Evolutionary conservation across 345 rosid species (phyloP).

Genomic region (Conringia planisiliqua): DNA sequence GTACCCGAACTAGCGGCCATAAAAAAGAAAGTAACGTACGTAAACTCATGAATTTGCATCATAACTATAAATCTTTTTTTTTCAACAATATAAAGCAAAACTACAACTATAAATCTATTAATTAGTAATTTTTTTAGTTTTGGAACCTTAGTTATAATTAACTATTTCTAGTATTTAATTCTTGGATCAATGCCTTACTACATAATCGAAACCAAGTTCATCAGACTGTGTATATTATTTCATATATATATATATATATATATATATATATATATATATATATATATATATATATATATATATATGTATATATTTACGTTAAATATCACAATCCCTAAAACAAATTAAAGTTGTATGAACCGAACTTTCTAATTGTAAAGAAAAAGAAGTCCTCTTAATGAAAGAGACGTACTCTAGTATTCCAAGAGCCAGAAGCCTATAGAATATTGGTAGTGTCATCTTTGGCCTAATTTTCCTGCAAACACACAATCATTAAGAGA

Average conservation of each 20-base stretch:
- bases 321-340: not conserved
- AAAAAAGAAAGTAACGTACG: slow-evolving; percentile 2
- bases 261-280: not conserved
- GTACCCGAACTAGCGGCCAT: not conserved
- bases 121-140: not conserved
- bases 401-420: slow-evolving; percentile 69
- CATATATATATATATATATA: not conserved
- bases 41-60: slow-evolving; percentile 14
- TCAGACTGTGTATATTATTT: not conserved
- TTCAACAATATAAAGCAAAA: too few relatives aligned
- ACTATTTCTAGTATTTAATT: not conserved
- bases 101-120: slow-evolving; percentile 1
- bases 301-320: not conserved
- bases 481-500: not conserved
- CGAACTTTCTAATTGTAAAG: slow-evolving; percentile 19
- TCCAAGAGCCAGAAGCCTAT: slow-evolving; percentile 65
- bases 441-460: slow-evolving; percentile 66
- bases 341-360: slow-evolving; percentile 7
- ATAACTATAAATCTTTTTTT: too few relatives aligned
- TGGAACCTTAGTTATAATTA: not conserved
- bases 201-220: not conserved
- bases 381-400: not conserved
- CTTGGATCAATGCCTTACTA: not conserved
- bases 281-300: not conserved
- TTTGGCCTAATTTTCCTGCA: slow-evolving; percentile 87